phyloP scores from a whole-genome alignment of 768 basidiomycete species.

The Pisolithus marmoratus region DNA sequence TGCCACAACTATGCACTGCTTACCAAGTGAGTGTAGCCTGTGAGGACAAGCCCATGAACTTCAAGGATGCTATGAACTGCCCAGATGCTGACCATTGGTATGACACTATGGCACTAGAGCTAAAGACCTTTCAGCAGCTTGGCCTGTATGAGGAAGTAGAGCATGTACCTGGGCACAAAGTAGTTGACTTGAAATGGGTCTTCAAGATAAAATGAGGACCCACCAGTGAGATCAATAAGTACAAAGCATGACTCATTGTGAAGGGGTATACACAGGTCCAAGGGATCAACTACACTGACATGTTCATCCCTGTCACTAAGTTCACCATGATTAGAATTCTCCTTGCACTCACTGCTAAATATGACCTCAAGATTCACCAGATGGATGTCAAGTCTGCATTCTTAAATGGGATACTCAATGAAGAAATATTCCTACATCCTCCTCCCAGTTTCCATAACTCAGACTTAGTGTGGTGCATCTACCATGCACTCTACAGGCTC shows the following conservation, averaged over 20 bases:
- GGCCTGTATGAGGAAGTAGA: conserved; percentile 2
- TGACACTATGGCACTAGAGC: background rate
- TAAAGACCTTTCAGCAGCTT: background rate
- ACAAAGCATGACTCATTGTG: too few relatives aligned
- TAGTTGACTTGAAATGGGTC: background rate
- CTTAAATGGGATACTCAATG: conserved; percentile 14
- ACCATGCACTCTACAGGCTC: background rate
- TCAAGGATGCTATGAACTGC: background rate
- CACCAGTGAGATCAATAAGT: too few relatives aligned
- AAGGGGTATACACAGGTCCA: too few relatives aligned
- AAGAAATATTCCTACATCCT: conserved; percentile 25
- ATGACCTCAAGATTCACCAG: conserved; percentile 9
- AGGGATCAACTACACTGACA: conserved; percentile 32
- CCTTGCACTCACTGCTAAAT: conserved; percentile 6
- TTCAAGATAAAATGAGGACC: conserved; percentile 12
- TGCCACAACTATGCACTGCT: background rate
- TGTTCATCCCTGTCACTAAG: conserved; percentile 21
- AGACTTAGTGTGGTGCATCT: background rate
- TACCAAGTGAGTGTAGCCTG: background rate
- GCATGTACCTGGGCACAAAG: background rate
- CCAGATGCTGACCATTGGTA: conserved; percentile 1
- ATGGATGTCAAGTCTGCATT: conserved; percentile 27
- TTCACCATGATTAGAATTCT: conserved; percentile 15
- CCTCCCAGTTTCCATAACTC: too few relatives aligned
- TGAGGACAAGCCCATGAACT: background rate